A percentile compares a stretch with the other conserved stretches of the same genome.
phyloP scores from a whole-genome alignment of 2,329 filamentous ascomycete genomes.

The Verticillium albo-atrum region DNA sequence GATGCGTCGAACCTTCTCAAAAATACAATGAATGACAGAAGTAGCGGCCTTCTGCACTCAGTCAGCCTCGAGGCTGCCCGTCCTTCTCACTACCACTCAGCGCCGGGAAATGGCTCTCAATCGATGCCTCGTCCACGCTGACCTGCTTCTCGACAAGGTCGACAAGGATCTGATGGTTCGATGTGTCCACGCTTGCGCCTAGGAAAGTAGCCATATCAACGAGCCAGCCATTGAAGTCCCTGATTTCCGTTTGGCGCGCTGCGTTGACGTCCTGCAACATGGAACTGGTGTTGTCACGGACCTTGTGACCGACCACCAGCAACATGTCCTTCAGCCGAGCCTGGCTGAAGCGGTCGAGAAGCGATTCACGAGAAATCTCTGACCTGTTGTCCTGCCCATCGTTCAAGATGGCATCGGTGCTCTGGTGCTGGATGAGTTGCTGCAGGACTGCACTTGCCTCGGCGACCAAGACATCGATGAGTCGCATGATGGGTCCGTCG shows the following conservation, averaged over 20 bases:
- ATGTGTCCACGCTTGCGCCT: conserved; percentile 24
- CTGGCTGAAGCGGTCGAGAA: conserved; percentile 37
- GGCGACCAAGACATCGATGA: conserved; percentile 66
- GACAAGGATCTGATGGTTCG: conserved; percentile 35
- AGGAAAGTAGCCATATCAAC: conserved; percentile 40
- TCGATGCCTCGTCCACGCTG: conserved; percentile 26
- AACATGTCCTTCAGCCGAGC: conserved; percentile 39
- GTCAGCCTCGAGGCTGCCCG: not conserved
- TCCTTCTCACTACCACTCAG: not conserved
- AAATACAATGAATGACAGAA: too few relatives aligned
- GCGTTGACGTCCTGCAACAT: conserved; percentile 57
- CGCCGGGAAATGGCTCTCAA: conserved; percentile 21
- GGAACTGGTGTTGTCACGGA: conserved; percentile 51
- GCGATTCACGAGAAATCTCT: not conserved
- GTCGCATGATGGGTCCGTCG: conserved; percentile 40
- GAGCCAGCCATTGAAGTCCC: conserved; percentile 57
- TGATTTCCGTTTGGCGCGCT: conserved; percentile 49
- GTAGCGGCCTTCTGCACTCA: not conserved
- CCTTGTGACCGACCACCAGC: conserved; percentile 40
- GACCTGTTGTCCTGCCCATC: not conserved
- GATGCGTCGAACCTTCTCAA: too few relatives aligned
- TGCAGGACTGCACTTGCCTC: conserved; percentile 73
- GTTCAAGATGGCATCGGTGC: conserved; percentile 32
- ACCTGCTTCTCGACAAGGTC: conserved; percentile 34
- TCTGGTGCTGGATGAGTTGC: conserved; percentile 58